phyloP scores from a whole-genome alignment of 345 rosid genomes.

The Cardamine chenopodiifolia region DNA sequence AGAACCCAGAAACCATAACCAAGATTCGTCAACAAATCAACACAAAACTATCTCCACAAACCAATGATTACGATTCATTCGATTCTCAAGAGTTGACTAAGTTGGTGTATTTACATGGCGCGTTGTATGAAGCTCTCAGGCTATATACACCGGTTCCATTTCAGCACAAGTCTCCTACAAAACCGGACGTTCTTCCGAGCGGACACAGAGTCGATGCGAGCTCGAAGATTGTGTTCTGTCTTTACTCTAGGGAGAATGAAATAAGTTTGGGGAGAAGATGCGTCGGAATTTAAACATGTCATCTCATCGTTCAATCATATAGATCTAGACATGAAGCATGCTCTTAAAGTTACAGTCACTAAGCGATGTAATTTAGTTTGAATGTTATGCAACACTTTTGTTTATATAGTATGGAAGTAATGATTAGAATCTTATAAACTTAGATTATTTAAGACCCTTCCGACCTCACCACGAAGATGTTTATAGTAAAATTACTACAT shows the following conservation, averaged over 20 bases:
- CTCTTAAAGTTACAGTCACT: slow-evolving; percentile 23
- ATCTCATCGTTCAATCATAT: no score
- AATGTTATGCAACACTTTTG: background rate
- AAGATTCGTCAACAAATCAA: slow-evolving; percentile 44
- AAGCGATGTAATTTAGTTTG: slow-evolving; percentile 18
- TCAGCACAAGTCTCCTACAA: slow-evolving; percentile 35
- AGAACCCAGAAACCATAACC: slow-evolving; percentile 23
- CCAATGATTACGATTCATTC: slow-evolving; percentile 14
- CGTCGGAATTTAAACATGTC: slow-evolving; percentile 25
- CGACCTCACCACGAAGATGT: background rate
- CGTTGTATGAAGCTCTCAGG: slow-evolving; percentile 39
- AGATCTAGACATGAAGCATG: no score
- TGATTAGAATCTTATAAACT: background rate
- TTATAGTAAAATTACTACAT: background rate
- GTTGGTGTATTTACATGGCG: slow-evolving; percentile 50
- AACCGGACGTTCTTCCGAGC: slow-evolving; percentile 37
- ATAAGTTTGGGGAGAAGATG: slow-evolving; percentile 41
- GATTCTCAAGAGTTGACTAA: slow-evolving; percentile 23
- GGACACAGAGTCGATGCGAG: slow-evolving; percentile 35
- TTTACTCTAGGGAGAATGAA: slow-evolving; percentile 44
- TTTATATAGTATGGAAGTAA: background rate
- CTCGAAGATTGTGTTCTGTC: slow-evolving; percentile 34
- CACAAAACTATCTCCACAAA: slow-evolving; percentile 21
- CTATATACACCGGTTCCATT: slow-evolving; percentile 44
- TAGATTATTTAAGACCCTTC: background rate